Base-by-base conservation (phyloP, 2,329 filamentous ascomycete genomes). In the Ophiostoma tasmaniense region DNA sequence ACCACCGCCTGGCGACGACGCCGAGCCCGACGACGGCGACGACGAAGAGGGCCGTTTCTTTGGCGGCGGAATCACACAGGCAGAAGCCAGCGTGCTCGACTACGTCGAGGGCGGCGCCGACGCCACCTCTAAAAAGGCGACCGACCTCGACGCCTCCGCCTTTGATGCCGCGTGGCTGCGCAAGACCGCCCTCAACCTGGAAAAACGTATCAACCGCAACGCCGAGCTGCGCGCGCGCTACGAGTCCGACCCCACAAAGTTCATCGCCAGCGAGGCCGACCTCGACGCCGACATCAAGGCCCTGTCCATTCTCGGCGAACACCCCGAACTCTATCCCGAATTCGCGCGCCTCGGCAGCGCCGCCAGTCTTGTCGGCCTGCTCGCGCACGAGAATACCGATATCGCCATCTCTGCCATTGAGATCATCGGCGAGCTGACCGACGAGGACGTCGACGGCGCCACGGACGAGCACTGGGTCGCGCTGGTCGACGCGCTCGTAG, bases 41-140 rank as follows among this genome's bases (percentile, higher is more conserved):
- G 93, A 97, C 74, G 92, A 97, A 67, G 95, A 96, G 72, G 95
- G 94, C 0, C 89, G 95, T 13, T 99, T 99, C 81, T 99, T 97
- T 74, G 95, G 94, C 61, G 91, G 93, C 68, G 95, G 95, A 42
- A 90, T 99, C 74, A 92, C 90, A 33, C 85, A 89, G 70, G 85
- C 92, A 73, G 92, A 96, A 73, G 89, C 88, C 2, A 87, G 93
- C 74, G 91, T 95, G 25, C 84, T 99, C 75, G 91, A 98, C 78
- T 98, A 90, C 76, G 87, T 99, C 71, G 92, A 97, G 8, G 70
- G 69, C 71, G 79, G 78, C 25, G 79, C 68, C 75, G 87, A 17
- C n/a, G 10, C 50, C 0, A 91, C 94, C 50, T 75, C 13, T 77
- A 77, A 33, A 77, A 79, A 66, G 76, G 75, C 10, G 77, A 76